Base-by-base conservation (phyloP, 1,284 basidiomycete genomes). In the Moesziomyces antarcticus region DNA sequence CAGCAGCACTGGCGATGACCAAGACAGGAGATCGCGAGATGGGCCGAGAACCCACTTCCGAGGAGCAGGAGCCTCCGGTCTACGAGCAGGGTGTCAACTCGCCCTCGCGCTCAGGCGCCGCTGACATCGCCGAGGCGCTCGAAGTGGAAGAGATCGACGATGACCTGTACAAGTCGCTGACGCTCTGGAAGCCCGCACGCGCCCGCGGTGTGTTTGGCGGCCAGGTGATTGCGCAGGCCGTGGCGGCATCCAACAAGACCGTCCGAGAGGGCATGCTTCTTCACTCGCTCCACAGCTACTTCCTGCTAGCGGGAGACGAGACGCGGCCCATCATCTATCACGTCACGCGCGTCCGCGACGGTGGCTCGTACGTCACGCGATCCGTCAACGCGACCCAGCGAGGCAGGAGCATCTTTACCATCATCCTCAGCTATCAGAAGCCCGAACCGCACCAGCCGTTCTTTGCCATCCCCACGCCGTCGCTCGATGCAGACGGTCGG, bases 151-250 rank as follows among this genome's bases (percentile, higher is more conserved):
- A 78, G 48, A 60, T 82, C 55, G 80, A 79, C 54, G 53, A 35
- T 0, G 66, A 81, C 55, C 61, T 81, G 11, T 81, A 78, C 64
- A 64, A 62, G 46, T 79, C 77, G 33, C 49, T 79, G 47, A 57
- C 66, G 20, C 74, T 81, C 43, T 83, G 78, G 77, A 70, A 62
- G 22, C 82, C 82, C 1, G 68, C 73, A 3, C 50, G 73, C n/a
- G 80, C 79, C 10, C 63, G 81, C 3, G 80, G 81, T 13, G 79
- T 84, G 5, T 84, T 82, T 63, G 82, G 82, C 16, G 82, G 82
- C 14, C 75, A 80, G 24, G 74, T 84, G 18, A 79, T 82, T 25
- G 81, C 75, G 1, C 79, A 81, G 53, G 71, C 76, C 22, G 70
- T 83, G 3, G 62, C 75, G 9, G 79, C 81, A 0, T 59, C 81